Evolutionary conservation across 208 protist species (phyloP), one percentile per base, ranked within the genome.

Genomic region (Crithidia expoeki): DNA sequence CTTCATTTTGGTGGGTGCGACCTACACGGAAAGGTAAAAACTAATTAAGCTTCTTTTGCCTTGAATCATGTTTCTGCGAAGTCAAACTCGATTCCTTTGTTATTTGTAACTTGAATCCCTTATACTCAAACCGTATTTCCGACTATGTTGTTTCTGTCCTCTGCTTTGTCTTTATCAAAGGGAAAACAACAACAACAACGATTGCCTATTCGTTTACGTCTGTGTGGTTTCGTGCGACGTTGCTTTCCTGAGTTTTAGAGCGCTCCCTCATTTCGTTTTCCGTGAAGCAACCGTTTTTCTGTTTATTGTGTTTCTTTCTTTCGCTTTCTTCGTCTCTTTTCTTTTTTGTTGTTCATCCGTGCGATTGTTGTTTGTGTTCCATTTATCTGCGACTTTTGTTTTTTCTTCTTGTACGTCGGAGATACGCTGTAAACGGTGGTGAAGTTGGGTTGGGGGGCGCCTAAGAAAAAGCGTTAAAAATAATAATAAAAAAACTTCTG

Each of bases 121-220:
- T 56, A 56, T 36, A 56, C 51, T 56, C 7, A 56, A 56, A 16
- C 28, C 19, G 7, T 56, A 21, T 34, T 69, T 59, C 36, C 25
- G 42, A 47, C 16, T 47, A n/a, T 9, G n/a, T 42, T 69, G 6
- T 70, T 11, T 55, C 6, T 64, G 10, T 68, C 36, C 63, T 74
- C 27, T 51, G 36, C 66, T 63, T 44, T 49, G 55, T 66, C 59
- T 30, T 69, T 56, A 34, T 51, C 25, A 66, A 10, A n/a, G 21
- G 58, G 19, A 51, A 34, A n/a, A n/a, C n/a, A n/a, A n/a, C n/a
- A 23, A 38, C 52, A 19, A 6, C 56, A 49, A 62, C 25, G 59
- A 32, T 65, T 51, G 42, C 46, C 38, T 38, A 51, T 55, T 25
- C 14, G 28, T 38, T 32, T 65, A 55, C 46, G 38, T 49, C 27